These are phyloP conservation scores for Aaosphaeria arxii DNA, from an alignment of 2,329 filamentous ascomycete species.

Conservation along the genomic window DNA sequence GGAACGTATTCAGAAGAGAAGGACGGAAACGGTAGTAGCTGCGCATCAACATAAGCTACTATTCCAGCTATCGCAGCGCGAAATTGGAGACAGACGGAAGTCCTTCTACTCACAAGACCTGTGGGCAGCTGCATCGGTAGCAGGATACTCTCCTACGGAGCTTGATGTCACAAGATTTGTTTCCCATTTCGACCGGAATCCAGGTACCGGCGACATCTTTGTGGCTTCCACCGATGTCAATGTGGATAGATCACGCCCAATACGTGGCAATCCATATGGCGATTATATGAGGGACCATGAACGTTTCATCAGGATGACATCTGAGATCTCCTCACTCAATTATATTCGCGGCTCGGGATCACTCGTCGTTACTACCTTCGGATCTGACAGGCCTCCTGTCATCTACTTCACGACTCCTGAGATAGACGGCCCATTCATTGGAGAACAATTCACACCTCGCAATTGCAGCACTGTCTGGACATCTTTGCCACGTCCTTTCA, in stretches of 20 bases:
- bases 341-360: constrained; percentile 25
- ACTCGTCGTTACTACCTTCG: constrained; percentile 27
- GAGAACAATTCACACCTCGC: constrained; percentile 25
- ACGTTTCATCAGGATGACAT: constrained; percentile 15
- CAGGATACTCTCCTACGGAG: background rate
- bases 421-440: constrained; percentile 21
- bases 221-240: background rate
- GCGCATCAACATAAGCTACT: constrained; percentile 13
- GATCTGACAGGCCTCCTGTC: constrained; percentile 23
- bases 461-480: constrained; percentile 24
- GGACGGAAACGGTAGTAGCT: constrained; percentile 22
- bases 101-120: constrained; percentile 14
- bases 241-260: background rate
- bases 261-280: background rate
- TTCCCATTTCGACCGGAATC: constrained; percentile 27
- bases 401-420: constrained; percentile 25
- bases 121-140: constrained; percentile 21
- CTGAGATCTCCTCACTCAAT: constrained; percentile 26
- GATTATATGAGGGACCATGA: background rate
- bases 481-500: constrained; percentile 20
- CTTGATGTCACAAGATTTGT: constrained; percentile 1
- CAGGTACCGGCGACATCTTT: constrained; percentile 5
- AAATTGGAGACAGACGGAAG: constrained; percentile 20
- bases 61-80: constrained; percentile 19
- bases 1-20: constrained; percentile 8